Evolutionary conservation across 2,329 filamentous ascomycete genomes (phyloP).

Genomic region (Pestalotiopsis sp.): DNA sequence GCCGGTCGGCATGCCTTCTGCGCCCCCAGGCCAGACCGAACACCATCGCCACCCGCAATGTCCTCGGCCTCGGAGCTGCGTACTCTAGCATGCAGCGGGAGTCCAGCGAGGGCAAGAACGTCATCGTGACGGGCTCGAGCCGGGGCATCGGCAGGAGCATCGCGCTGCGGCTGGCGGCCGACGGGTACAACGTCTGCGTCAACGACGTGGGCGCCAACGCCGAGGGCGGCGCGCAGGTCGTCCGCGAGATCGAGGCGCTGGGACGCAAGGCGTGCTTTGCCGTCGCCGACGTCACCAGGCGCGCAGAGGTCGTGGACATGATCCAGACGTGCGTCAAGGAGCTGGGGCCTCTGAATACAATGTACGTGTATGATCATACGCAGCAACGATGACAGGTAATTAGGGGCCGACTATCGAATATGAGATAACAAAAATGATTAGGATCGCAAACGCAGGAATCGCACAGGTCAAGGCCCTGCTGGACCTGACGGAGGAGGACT

Average conservation of each 20-base stretch:
- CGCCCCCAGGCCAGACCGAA: no score
- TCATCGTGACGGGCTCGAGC: conserved; percentile 31
- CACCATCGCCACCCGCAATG: background rate
- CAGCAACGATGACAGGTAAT: no score
- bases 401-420: no score
- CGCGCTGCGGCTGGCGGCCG: conserved; percentile 63
- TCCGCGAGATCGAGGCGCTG: conserved; percentile 52
- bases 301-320: conserved; percentile 51
- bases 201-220: conserved; percentile 62
- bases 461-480: conserved; percentile 58
- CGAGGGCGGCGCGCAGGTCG: conserved; percentile 52
- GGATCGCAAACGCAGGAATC: conserved; percentile 66
- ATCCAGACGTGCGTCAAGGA: conserved; percentile 52
- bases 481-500: conserved; percentile 58
- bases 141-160: conserved; percentile 60
- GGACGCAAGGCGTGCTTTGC: conserved; percentile 57
- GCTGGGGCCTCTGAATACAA: conserved; percentile 51
- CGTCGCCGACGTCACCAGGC: conserved; percentile 63
- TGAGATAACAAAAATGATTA: conserved; percentile 30
- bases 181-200: conserved; percentile 68
- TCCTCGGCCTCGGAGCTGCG: background rate
- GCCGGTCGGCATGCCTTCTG: background rate
- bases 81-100: conserved; percentile 8
- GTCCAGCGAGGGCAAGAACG: conserved; percentile 21
- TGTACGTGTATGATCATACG: conserved; percentile 23